Evolutionary conservation across 148 eudicot species (phyloP), one percentile per base, ranked within the genome.

Genomic region (Camellia japonica): DNA sequence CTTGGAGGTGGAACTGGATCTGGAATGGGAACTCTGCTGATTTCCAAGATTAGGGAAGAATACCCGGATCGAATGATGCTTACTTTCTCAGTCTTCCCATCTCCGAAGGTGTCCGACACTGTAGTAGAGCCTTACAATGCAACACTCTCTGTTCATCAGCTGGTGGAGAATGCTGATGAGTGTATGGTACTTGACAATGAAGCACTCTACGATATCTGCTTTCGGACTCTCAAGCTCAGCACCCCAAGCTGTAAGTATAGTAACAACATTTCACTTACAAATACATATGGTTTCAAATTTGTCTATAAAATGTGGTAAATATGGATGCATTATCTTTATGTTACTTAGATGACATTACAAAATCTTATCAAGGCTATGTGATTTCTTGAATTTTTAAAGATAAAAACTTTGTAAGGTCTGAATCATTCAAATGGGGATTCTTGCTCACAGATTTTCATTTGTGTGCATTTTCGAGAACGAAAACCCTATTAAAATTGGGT

Each of bases 121-220:
- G 87, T 84, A 2, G 87, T 84, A 14, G 87, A 81, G 84, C 87
- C 87, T 61, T 84, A 84, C 84, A 84, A 84, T 62, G 87, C 87
- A 41, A 84, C 87, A 1, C 80, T 84, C 43, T 84, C 87, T 5
- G 82, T 84, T 19, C 87, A 84, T 73, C 87, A 84, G 68, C 84
- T 84, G 79, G 87, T 84, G n/a, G 87, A 84, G 56, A 84, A 84
- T 78, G 87, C 87, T 5, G 87, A 84, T 38, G 87, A 84, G 76
- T 78, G 82, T 3, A 84, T 84, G 87, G 86, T 84, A 16, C 83
- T 84, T n/a, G 86, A 80, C 79, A 84, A 80, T 78, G 83, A 84
- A 73, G 86, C 83, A 7, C 83, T 81, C 74, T 81, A 81, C 42
- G 83, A 81, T 41, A 81, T 81, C 76, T 81, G 83, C 80, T 81